Evolutionary conservation across 2,329 filamentous ascomycete genomes (phyloP).

Genomic region (Colletotrichum liriopes): DNA sequence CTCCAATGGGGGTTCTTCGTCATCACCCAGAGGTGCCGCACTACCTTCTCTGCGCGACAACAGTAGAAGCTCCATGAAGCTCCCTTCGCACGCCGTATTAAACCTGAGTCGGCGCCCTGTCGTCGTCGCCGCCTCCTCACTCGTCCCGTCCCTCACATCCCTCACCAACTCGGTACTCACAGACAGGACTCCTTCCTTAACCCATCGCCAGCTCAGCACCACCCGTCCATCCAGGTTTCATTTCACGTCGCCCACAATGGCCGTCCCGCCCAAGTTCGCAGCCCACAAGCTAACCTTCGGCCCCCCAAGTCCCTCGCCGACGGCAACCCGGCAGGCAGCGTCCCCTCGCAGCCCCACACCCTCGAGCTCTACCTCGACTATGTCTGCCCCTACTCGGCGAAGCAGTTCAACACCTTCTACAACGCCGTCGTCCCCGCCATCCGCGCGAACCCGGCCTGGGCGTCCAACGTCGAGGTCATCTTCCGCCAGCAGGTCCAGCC

Average conservation of each 20-base stretch:
- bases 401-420: conserved; percentile 84
- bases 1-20: conserved; percentile 26
- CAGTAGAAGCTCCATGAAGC: conserved; percentile 36
- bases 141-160: neutral
- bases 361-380: conserved; percentile 86
- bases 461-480: conserved; percentile 77
- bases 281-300: conserved; percentile 76
- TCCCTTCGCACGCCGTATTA: conserved; percentile 30
- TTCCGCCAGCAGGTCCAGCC: conserved; percentile 95
- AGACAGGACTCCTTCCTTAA: neutral
- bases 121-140: conserved; percentile 9
- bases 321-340: conserved; percentile 52
- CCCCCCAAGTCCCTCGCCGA: conserved; percentile 52
- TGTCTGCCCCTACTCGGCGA: conserved; percentile 82
- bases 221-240: neutral
- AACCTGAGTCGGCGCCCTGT: conserved; percentile 29
- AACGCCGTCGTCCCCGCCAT: conserved; percentile 76
- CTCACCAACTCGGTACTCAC: neutral
- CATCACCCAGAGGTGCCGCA: conserved; percentile 19
- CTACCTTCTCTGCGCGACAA: neutral
- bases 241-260: conserved; percentile 67
- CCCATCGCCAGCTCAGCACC: conserved; percentile 2
- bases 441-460: conserved; percentile 70
- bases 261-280: conserved; percentile 83
- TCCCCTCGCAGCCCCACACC: conserved; percentile 68